These are phyloP conservation scores for Bodo saltans DNA, from an alignment of 78 protist genomes.

Conservation along the genomic window DNA sequence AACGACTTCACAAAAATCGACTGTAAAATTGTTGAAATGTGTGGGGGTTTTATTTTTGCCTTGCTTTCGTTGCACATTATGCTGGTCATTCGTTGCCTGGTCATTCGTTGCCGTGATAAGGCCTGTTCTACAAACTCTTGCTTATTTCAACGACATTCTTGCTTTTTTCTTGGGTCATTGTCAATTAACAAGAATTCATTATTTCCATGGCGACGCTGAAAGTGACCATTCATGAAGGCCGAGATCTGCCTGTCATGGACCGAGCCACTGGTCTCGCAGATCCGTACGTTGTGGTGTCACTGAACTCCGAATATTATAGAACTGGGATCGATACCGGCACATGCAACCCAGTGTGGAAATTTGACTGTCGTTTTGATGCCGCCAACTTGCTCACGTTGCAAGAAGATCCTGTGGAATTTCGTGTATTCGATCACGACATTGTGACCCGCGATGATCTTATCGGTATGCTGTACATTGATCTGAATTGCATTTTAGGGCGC, in stretches of 20 bases:
- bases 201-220: conserved; percentile 51
- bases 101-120: no score
- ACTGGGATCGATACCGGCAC: conserved; percentile 61
- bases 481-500: conserved; percentile 19
- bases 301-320: neutral
- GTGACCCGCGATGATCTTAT: conserved; percentile 76
- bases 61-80: no score
- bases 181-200: no score
- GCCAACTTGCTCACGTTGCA: conserved; percentile 67
- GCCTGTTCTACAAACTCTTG: no score
- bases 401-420: conserved; percentile 74
- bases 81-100: no score
- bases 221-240: conserved; percentile 66
- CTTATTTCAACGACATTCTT: no score
- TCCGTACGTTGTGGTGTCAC: conserved; percentile 76
- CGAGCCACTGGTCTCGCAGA: conserved; percentile 65
- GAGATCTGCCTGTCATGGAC: conserved; percentile 92
- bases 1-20: no score
- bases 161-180: no score
- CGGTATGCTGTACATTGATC: conserved; percentile 75
- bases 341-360: conserved; percentile 74
- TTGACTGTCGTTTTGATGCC: conserved; percentile 64
- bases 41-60: no score
- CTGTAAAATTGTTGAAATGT: no score
- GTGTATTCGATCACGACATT: conserved; percentile 81